phyloP scores from a whole-genome alignment of 163 green algal genomes.

The Scenedesmus sp. region DNA sequence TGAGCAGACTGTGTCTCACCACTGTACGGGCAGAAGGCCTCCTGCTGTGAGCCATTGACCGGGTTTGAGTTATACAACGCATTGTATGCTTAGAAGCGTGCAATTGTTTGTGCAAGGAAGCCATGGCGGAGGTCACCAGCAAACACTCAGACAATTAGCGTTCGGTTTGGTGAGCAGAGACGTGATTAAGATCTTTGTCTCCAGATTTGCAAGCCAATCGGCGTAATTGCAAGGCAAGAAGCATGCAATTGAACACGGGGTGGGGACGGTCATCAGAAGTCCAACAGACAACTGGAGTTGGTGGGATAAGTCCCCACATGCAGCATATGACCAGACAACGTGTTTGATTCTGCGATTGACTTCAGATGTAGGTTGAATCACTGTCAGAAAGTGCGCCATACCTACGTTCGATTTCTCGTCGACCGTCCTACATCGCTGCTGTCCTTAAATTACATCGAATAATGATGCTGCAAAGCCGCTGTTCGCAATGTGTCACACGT shows the following conservation, averaged over 20 bases:
- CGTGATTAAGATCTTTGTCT: background rate
- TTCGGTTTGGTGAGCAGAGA: background rate
- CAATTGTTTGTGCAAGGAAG: background rate
- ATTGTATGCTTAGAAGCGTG: background rate
- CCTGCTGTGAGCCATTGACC: conserved; percentile 9
- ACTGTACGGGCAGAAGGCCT: background rate
- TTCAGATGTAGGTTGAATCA: background rate
- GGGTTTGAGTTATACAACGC: background rate
- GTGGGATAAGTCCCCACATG: background rate
- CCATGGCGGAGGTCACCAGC: background rate
- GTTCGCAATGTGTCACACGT: conserved; percentile 6
- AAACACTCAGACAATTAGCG: background rate
- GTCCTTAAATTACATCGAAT: background rate
- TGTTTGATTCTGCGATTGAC: background rate
- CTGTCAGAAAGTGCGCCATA: background rate
- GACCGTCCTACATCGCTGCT: background rate
- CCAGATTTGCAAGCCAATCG: background rate
- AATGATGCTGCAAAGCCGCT: background rate
- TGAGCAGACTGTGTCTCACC: background rate
- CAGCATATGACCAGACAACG: too few relatives aligned
- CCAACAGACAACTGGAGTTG: background rate
- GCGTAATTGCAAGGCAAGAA: background rate
- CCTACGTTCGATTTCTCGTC: background rate
- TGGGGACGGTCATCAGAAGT: background rate
- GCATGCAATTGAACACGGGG: background rate